Evolutionary conservation across 2,329 filamentous ascomycete genomes (phyloP).

Genomic region (Clonostachys rosea): DNA sequence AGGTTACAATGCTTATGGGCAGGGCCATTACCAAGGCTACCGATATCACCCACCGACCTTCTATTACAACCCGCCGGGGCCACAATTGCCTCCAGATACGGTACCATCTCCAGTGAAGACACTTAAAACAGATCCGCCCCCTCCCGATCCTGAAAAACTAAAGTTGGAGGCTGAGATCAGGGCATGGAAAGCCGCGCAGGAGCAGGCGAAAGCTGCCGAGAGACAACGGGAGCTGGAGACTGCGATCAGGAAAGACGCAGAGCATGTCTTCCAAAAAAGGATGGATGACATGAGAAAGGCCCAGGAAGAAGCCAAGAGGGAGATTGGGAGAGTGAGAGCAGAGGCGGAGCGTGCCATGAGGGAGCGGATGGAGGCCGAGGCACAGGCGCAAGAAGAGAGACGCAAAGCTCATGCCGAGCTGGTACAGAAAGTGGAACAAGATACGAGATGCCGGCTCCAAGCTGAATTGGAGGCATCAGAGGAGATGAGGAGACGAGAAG

Average conservation of each 20-base stretch:
- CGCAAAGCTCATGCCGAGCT: constrained; percentile 25
- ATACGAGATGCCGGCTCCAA: constrained; percentile 29
- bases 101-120: too few relatives aligned
- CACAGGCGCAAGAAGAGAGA: constrained; percentile 40
- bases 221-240: constrained; percentile 37
- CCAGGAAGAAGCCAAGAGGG: constrained; percentile 37
- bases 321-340: constrained; percentile 39
- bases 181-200: constrained; percentile 39
- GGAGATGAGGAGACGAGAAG: constrained; percentile 30
- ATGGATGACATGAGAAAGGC: constrained; percentile 34
- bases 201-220: constrained; percentile 37
- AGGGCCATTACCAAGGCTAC: too few relatives aligned
- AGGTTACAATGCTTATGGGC: too few relatives aligned
- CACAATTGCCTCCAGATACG: too few relatives aligned
- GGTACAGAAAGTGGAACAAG: constrained; percentile 26
- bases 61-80: too few relatives aligned
- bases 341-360: constrained; percentile 39
- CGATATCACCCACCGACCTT: too few relatives aligned
- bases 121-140: constrained; percentile 15
- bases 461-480: constrained; percentile 36
- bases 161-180: constrained; percentile 57
- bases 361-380: constrained; percentile 38
- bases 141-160: constrained; percentile 52
- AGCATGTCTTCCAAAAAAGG: constrained; percentile 32
- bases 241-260: constrained; percentile 39